Conservation (phyloP, 352 stramenopile species). For the Pythium biforme region DNA sequence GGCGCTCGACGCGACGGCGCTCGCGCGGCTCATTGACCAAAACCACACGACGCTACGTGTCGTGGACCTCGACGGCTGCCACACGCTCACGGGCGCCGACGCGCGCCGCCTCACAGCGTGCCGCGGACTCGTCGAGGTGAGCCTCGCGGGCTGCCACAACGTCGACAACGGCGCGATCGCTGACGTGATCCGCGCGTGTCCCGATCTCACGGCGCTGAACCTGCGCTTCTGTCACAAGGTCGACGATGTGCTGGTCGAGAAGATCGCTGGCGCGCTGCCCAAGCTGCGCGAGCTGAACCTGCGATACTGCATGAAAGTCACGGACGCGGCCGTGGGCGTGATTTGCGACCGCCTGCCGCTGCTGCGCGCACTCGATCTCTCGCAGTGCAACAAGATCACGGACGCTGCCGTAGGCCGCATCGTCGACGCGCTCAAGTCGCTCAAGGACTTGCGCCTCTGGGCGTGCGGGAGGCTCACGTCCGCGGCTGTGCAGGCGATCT, state of each 20-base stretch:
- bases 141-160: constrained; percentile 75
- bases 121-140: constrained; percentile 51
- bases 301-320: constrained; percentile 87
- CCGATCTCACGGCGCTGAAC: constrained; percentile 54
- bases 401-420: constrained; percentile 67
- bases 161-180: constrained; percentile 70
- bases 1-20: constrained; percentile 48
- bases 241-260: constrained; percentile 66
- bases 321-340: constrained; percentile 53
- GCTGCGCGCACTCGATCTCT: constrained; percentile 74
- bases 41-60: constrained; percentile 55
- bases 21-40: constrained; percentile 43
- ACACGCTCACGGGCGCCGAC: constrained; percentile 58
- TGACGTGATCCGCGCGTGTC: constrained; percentile 48
- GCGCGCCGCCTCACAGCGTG: constrained; percentile 47
- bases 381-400: constrained; percentile 78
- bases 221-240: constrained; percentile 85
- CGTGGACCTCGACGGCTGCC: constrained; percentile 75
- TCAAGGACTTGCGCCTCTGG: constrained; percentile 81
- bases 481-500: constrained; percentile 67
- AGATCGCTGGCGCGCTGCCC: constrained; percentile 43
- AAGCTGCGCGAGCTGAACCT: constrained; percentile 72
- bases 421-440: constrained; percentile 43
- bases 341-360: constrained; percentile 48
- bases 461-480: constrained; percentile 80